These are phyloP conservation scores for Trichaptum fuscoviolaceum DNA, from an alignment of 768 basidiomycete genomes.

Conservation along the genomic window DNA sequence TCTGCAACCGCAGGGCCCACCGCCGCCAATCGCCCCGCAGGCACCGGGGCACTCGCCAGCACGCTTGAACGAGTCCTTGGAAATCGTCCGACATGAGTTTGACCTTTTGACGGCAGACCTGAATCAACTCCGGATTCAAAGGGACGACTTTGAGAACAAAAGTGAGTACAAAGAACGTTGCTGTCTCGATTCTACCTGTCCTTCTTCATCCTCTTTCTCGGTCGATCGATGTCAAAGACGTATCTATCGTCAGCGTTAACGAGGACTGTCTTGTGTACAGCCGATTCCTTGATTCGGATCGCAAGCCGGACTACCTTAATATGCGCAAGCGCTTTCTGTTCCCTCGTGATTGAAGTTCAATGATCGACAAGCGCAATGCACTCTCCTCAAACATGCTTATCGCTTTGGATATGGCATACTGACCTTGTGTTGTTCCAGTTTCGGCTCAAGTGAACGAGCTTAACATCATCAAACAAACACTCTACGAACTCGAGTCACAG, in stretches of 20 bases:
- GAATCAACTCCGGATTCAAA: conserved; percentile 60
- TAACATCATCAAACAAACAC: conserved; percentile 79
- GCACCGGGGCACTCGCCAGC: conserved; percentile 24
- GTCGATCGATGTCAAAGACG: background rate
- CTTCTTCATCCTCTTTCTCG: background rate
- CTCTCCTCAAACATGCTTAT: background rate
- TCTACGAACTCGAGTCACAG: conserved; percentile 88
- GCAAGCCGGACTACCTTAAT: background rate
- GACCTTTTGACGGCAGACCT: conserved; percentile 69
- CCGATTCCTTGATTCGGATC: background rate
- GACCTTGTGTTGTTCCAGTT: conserved; percentile 35
- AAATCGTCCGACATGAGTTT: conserved; percentile 79
- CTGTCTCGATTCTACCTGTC: background rate
- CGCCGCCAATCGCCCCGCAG: conserved; percentile 24
- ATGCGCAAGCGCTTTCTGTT: background rate
- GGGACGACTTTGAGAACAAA: conserved; percentile 88
- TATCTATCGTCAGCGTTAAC: background rate
- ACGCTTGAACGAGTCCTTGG: conserved; percentile 73
- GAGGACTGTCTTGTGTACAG: background rate
- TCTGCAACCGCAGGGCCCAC: conserved; percentile 35
- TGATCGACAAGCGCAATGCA: background rate
- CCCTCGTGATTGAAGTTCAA: background rate
- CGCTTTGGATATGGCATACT: background rate
- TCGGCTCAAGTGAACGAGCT: conserved; percentile 84
- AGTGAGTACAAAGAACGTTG: conserved; percentile 41